A percentile compares a stretch with the other conserved stretches of the same genome.
Conservation (phyloP, 208 protist species). For the Leishmania tropica region DNA sequence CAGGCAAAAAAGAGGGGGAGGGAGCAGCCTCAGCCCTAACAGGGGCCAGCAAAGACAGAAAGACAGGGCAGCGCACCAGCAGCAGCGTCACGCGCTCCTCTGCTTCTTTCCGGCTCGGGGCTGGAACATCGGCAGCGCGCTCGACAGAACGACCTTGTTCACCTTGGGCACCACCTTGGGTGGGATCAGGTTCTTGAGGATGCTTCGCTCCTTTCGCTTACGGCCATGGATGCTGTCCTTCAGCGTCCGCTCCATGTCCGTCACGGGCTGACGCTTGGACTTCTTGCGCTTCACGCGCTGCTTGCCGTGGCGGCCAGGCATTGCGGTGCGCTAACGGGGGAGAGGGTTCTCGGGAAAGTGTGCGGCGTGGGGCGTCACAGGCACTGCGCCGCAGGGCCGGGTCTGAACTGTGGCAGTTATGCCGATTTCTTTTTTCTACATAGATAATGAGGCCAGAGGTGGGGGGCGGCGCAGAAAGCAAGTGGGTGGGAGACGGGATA, state of each 20-base stretch:
- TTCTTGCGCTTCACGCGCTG: constrained; percentile 90
- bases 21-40: not conserved
- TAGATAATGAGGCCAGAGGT: not conserved
- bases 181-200: constrained; percentile 81
- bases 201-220: constrained; percentile 76
- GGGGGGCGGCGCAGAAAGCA: not conserved
- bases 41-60: not conserved
- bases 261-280: constrained; percentile 76
- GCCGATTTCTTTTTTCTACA: not conserved
- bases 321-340: constrained; percentile 17
- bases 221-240: constrained; percentile 91
- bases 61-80: not conserved
- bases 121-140: constrained; percentile 85
- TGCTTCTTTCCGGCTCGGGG: constrained; percentile 12
- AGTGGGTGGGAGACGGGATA: no score
- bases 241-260: constrained; percentile 87
- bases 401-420: not conserved
- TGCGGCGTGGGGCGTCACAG: not conserved
- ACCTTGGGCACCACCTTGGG: constrained; percentile 60
- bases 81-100: not conserved
- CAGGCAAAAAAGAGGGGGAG: not conserved
- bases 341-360: not conserved
- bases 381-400: not conserved
- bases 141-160: constrained; percentile 61
- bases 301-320: constrained; percentile 89